Evolutionary conservation across 176 grass and related monocot species (phyloP).

Genomic region (barley (Hordeum vulgare)): DNA sequence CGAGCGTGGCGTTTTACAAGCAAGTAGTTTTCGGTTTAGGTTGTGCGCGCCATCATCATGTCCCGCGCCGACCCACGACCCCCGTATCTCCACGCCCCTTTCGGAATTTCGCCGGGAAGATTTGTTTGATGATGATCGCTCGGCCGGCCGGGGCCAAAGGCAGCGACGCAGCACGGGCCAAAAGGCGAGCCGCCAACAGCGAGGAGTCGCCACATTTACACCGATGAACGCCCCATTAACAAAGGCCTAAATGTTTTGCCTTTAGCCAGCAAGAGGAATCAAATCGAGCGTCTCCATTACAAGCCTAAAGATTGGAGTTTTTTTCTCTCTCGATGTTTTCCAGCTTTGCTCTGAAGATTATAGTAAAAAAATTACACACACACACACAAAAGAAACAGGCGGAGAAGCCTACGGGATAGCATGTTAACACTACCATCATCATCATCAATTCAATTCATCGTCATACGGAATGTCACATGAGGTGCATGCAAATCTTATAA

Average conservation of each 20-base stretch:
- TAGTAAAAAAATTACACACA: no score
- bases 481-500: conserved; percentile 26
- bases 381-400: no score
- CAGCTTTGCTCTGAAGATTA: no score
- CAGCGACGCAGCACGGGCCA: background rate
- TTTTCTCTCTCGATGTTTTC: no score
- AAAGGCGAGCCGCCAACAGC: conserved; percentile 12
- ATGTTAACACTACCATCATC: background rate
- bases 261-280: conserved; percentile 53
- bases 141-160: conserved; percentile 4
- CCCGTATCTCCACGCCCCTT: conserved; percentile 27
- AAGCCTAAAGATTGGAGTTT: no score
- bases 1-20: background rate
- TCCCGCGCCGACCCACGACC: conserved; percentile 29
- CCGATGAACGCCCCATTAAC: background rate
- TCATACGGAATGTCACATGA: conserved; percentile 30
- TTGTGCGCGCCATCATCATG: conserved; percentile 35
- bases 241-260: conserved; percentile 34
- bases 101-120: conserved; percentile 13
- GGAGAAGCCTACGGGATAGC: no score
- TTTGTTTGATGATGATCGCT: conserved; percentile 10
- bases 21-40: background rate
- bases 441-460: background rate
- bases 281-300: conserved; percentile 19
- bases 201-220: conserved; percentile 8